Evolutionary conservation across 495 filamentous ascomycete genomes (phyloP).

Genomic region (Sabuloglossum arenarium): DNA sequence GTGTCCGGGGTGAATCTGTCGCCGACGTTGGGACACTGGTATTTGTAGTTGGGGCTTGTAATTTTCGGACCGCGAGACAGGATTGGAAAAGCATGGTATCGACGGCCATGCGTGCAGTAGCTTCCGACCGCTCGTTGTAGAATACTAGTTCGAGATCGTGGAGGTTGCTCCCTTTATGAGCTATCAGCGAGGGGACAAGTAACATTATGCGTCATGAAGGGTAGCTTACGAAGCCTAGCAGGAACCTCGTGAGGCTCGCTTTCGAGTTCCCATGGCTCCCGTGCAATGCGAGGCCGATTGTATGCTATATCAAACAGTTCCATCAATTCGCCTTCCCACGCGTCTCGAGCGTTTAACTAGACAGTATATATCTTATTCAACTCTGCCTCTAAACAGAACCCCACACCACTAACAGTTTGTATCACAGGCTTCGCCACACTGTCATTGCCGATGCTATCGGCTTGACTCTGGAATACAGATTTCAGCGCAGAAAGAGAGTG

Average conservation of each 20-base stretch:
- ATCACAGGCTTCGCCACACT: too few species aligned
- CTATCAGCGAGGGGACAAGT: neutral
- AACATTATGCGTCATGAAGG: slow-evolving; percentile 1
- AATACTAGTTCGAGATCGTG: slow-evolving; percentile 1
- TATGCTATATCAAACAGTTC: slow-evolving; percentile 2
- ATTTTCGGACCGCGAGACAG: neutral
- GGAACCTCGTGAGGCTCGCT: slow-evolving; percentile 1
- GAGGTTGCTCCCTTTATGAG: slow-evolving; percentile 1
- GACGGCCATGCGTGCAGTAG: neutral
- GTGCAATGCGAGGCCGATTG: slow-evolving; percentile 1
- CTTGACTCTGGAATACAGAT: slow-evolving; percentile 2
- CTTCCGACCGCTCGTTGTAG: slow-evolving; percentile 1
- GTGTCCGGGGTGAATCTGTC: neutral
- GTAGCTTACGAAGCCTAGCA: neutral
- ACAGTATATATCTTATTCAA: slow-evolving; percentile 2
- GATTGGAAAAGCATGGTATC: neutral
- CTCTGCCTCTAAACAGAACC: slow-evolving; percentile 1
- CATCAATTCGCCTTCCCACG: neutral
- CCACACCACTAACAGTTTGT: slow-evolving; percentile 1
- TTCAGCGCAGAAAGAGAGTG: slow-evolving; percentile 1
- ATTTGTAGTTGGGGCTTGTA: neutral
- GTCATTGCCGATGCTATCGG: slow-evolving; percentile 1
- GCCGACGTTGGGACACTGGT: neutral
- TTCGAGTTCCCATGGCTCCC: slow-evolving; percentile 2
- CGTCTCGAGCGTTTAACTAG: neutral